phyloP scores from a whole-genome alignment of 257 asterid species.

The Solanum boliviense region DNA sequence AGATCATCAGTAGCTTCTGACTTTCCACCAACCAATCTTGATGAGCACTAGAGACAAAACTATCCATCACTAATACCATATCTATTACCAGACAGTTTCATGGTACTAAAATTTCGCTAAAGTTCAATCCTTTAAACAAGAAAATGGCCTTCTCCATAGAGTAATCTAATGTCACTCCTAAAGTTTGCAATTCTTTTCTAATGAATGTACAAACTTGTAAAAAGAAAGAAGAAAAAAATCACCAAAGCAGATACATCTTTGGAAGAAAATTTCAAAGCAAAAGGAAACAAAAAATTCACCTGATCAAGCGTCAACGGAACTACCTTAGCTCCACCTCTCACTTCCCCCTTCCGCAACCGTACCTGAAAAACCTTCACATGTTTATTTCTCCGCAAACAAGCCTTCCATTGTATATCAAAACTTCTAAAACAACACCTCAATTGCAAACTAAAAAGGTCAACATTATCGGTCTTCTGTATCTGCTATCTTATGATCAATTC shows the following conservation, averaged over 20 bases:
- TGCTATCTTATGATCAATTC: background rate
- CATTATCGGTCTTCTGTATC: background rate
- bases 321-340: constrained; percentile 81
- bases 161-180: background rate
- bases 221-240: background rate
- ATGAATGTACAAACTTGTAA: background rate
- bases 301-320: constrained; percentile 93
- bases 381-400: background rate
- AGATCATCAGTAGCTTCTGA: background rate
- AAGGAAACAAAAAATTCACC: constrained; percentile 23
- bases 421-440: background rate
- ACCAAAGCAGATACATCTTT: background rate
- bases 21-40: background rate
- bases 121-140: background rate
- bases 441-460: background rate
- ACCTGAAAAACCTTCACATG: constrained; percentile 32
- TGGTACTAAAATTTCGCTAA: background rate
- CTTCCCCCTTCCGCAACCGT: constrained; percentile 48
- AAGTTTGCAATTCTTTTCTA: background rate
- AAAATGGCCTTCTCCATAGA: background rate
- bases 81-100: background rate
- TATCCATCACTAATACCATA: background rate
- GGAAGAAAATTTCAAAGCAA: background rate
- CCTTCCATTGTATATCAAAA: background rate
- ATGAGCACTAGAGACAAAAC: background rate